These are phyloP conservation scores for Apostasia shenzhenica DNA, from an alignment of 106 monocot species.

Conservation along the genomic window DNA sequence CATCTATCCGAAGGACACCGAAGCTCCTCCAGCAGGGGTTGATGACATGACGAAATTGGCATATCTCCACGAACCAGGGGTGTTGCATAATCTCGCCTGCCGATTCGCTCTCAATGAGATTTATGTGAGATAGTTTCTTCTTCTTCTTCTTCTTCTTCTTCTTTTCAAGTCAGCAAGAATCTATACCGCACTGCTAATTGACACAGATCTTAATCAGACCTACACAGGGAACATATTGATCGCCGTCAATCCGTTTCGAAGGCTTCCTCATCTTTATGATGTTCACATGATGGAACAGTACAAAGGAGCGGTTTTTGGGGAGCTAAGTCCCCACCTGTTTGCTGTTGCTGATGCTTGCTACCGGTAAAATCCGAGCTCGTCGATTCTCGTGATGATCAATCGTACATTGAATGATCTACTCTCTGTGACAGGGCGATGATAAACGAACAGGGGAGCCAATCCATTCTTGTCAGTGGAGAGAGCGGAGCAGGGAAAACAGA, in stretches of 20 bases:
- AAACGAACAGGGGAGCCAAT: conserved; percentile 81
- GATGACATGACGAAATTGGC: conserved; percentile 98
- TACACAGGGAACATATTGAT: conserved; percentile 97
- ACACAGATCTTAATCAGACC: conserved; percentile 44
- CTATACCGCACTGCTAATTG: neutral
- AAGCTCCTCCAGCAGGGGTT: conserved; percentile 84
- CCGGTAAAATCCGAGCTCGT: conserved; percentile 33
- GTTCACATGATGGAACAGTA: conserved; percentile 97
- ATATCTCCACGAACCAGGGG: conserved; percentile 95
- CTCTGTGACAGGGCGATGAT: conserved; percentile 61
- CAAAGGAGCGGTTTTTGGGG: conserved; percentile 86
- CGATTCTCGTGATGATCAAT: neutral
- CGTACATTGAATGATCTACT: neutral
- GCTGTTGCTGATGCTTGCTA: conserved; percentile 92
- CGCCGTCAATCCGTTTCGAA: conserved; percentile 86
- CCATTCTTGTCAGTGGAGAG: conserved; percentile 91
- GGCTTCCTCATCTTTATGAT: conserved; percentile 87
- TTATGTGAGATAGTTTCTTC: conserved; percentile 40
- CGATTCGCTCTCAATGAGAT: conserved; percentile 86
- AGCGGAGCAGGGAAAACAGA: conserved; percentile 97
- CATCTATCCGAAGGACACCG: conserved; percentile 91
- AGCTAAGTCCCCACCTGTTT: conserved; percentile 90
- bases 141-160: neutral
- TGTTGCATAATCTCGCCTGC: conserved; percentile 76
- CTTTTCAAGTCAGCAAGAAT: neutral